Evolutionary conservation across 2,329 filamentous ascomycete genomes (phyloP).

Genomic region (Fusarium sambucinum): DNA sequence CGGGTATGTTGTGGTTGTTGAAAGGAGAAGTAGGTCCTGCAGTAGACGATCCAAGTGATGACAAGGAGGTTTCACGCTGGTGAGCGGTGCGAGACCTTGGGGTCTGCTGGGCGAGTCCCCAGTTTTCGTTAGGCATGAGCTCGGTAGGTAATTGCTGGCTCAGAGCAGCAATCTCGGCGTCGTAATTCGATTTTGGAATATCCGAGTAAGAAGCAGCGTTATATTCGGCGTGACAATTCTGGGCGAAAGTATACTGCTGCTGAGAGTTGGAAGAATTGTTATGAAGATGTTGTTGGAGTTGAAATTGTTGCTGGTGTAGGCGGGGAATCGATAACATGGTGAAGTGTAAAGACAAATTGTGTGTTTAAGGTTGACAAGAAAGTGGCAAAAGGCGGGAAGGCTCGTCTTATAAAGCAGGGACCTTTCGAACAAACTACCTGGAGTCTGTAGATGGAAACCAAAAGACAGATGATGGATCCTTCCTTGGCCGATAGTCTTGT

Average conservation of each 20-base stretch:
- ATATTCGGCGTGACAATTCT: slow-evolving; percentile 40
- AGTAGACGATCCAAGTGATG: slow-evolving; percentile 69
- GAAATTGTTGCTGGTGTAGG: slow-evolving; percentile 45
- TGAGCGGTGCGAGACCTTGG: slow-evolving; percentile 60
- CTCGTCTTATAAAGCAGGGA: slow-evolving; percentile 40
- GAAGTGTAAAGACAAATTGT: slow-evolving; percentile 35
- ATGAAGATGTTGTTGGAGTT: slow-evolving; percentile 47
- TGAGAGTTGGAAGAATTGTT: slow-evolving; percentile 44
- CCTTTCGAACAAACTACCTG: slow-evolving; percentile 27
- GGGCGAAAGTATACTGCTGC: slow-evolving; percentile 33
- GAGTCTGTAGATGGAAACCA: slow-evolving; percentile 34
- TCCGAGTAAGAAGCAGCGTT: slow-evolving; percentile 35
- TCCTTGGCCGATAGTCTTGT: slow-evolving; percentile 16
- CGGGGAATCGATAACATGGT: slow-evolving; percentile 51
- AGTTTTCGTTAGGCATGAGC: slow-evolving; percentile 59
- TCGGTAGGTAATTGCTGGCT: slow-evolving; percentile 44
- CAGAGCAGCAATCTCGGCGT: slow-evolving; percentile 47
- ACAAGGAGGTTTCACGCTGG: slow-evolving; percentile 71
- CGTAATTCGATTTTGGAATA: slow-evolving; percentile 36
- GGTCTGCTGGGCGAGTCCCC: slow-evolving; percentile 55
- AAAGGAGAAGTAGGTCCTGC: slow-evolving; percentile 71
- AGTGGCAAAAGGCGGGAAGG: slow-evolving; percentile 47
- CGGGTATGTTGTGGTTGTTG: slow-evolving; percentile 64
- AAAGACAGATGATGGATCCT: slow-evolving; percentile 38
- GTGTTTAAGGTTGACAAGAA: slow-evolving; percentile 40